Conservation (phyloP, 805 yeast species). For the Priceomyces fermenticarens region DNA sequence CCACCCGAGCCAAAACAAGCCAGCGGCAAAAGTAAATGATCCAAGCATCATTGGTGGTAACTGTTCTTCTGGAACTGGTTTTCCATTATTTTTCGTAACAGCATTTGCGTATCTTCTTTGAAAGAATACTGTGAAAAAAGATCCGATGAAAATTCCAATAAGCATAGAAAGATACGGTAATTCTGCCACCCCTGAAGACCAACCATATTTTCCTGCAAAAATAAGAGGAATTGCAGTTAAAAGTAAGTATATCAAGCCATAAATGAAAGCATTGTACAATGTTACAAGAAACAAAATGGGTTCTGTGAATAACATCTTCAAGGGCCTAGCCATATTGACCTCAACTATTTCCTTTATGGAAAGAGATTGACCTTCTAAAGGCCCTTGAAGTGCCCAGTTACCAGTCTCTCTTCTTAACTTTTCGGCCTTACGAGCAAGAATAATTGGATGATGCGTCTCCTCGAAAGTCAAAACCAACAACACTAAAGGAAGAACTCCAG, state of each 20-base stretch:
- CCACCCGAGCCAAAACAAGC: conserved; percentile 87
- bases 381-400: conserved; percentile 25
- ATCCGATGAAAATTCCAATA: conserved; percentile 32
- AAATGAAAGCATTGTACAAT: conserved; percentile 30
- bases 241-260: conserved; percentile 39
- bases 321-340: conserved; percentile 27
- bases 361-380: conserved; percentile 19
- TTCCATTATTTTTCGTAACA: conserved; percentile 51
- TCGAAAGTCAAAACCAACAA: conserved; percentile 23
- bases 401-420: conserved; percentile 23
- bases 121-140: conserved; percentile 24
- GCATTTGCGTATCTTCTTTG: conserved; percentile 6
- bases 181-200: conserved; percentile 19
- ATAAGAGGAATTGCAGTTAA: conserved; percentile 36
- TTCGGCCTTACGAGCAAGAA: conserved; percentile 21
- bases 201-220: conserved; percentile 36
- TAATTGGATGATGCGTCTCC: conserved; percentile 31
- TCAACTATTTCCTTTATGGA: conserved; percentile 15
- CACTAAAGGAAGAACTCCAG: conserved; percentile 24
- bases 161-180: conserved; percentile 31
- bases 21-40: conserved; percentile 67
- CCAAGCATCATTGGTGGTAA: conserved; percentile 76
- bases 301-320: conserved; percentile 25
- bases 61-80: conserved; percentile 75
- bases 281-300: conserved; percentile 38